Evolutionary conservation across 768 basidiomycete species (phyloP), one percentile per base, ranked within the genome.

Genomic region (Naganishia onofrii): DNA sequence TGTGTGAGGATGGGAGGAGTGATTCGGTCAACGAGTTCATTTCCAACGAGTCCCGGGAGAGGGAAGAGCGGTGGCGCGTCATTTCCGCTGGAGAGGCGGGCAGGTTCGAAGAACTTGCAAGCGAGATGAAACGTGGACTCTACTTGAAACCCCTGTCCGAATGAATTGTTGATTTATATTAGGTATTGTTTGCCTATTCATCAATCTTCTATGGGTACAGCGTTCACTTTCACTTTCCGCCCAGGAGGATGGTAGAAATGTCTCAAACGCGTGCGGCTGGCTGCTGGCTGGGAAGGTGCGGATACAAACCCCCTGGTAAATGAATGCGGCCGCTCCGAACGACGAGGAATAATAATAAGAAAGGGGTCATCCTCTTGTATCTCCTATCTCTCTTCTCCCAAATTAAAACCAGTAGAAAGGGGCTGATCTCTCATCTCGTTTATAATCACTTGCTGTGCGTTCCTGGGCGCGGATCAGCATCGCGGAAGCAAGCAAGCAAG

Each of bases 111-210:
- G 12, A 6, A 12, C 12, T 17, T 6, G 19, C 21, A 6, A 21
- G 46, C 46, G 46, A 46, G 46, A 46, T 46, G 46, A 46, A 46
- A 46, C 46, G 46, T n/a, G n/a, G n/a, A n/a, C n/a, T n/a, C n/a
- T n/a, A n/a, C n/a, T n/a, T n/a, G n/a, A n/a, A 15, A 46, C 36
- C 36, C 36, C 36, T 36, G n/a, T n/a, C n/a, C 12, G 36, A 36
- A 36, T 36, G 5, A 36, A 36, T 36, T 36, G 36, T 6, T 36
- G 36, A 36, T n/a, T n/a, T n/a, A n/a, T n/a, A n/a, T n/a, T n/a
- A n/a, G n/a, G n/a, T n/a, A n/a, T n/a, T n/a, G n/a, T n/a, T n/a
- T n/a, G n/a, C n/a, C n/a, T n/a, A n/a, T n/a, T n/a, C n/a, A n/a
- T n/a, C n/a, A n/a, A n/a, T n/a, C n/a, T n/a, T n/a, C n/a, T n/a